A percentile compares a stretch with the other conserved stretches of the same genome.
Evolutionary conservation across 129 eudicot genomes (phyloP).

Genomic region (Kitagawia praeruptora): DNA sequence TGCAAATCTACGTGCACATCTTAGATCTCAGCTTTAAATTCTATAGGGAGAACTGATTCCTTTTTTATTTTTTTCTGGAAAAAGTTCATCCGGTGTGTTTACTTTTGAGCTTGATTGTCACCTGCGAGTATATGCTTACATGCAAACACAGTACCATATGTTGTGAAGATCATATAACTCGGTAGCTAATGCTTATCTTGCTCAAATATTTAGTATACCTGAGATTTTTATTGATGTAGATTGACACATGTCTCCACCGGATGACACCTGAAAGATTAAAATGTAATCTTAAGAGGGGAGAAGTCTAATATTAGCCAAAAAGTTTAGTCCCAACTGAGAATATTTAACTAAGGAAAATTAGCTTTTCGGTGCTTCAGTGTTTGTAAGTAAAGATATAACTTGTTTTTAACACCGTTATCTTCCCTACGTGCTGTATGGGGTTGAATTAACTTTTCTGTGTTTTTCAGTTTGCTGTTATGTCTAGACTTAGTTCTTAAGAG

Average conservation of each 20-base stretch:
- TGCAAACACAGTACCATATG: not conserved
- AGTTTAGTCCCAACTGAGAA: not conserved
- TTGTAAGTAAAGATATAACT: no score
- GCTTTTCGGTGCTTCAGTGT: no score
- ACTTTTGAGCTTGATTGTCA: constrained; percentile 59
- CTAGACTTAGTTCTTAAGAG: not conserved
- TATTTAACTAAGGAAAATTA: not conserved
- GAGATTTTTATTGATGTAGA: constrained; percentile 64
- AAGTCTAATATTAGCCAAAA: not conserved
- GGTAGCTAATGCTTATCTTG: no score
- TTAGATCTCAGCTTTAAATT: no score
- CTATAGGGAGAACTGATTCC: not conserved
- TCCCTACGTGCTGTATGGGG: no score
- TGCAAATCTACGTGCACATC: no score
- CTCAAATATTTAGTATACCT: constrained; percentile 29
- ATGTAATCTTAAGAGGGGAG: not conserved
- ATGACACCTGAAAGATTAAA: constrained; percentile 39
- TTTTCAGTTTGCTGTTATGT: no score
- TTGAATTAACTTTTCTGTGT: no score
- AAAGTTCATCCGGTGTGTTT: constrained; percentile 17
- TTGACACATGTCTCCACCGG: constrained; percentile 54
- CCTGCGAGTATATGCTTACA: constrained; percentile 29
- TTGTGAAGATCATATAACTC: not conserved
- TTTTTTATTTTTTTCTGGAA: no score
- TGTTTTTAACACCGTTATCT: no score